Evolutionary conservation across 495 filamentous ascomycete genomes (phyloP), one percentile per base, ranked within the genome.

Genomic region (Penicillium mononematosum): DNA sequence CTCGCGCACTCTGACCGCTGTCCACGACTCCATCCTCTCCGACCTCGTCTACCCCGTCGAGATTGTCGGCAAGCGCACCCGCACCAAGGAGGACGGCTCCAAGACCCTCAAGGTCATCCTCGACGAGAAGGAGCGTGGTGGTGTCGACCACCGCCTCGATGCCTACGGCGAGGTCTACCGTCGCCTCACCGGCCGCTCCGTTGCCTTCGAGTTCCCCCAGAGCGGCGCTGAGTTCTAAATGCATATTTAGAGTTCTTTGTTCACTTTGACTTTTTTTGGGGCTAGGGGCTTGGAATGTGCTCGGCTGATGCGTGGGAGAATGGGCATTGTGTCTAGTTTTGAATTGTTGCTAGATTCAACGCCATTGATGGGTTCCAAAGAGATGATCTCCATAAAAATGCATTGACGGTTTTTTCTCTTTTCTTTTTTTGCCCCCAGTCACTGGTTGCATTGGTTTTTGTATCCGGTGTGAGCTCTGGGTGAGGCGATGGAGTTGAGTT

Each of bases 11-110:
- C 87, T 98, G 69, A 97, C 94, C 41, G 89, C 94, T 57, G 94
- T 98, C 65, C 94, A 98, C 85, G 94, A 98, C 70, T 84, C 92
- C 66, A 95, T 98, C 81, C 89, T 98, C 64, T 75, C 76, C 66
- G 94, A 98, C 77, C 88, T 98, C 65, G 95, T 98, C 79, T 98
- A 89, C 87, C 94, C 94, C 71, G 95, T 97, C 66, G 94, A 98
- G 89, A 98, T 98, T 68, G 94, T 98, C 68, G 94, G 94, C 78
- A 98, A 98, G 91, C 89, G 94, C 69, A 78, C 88, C 72, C 85
- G 93, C 75, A 97, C 93, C 78, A 88, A 94, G 81, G 92, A 96
- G 83, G 94, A 98, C 78, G 90, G 90, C 76, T 87, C 82, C 85
- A 98, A 98, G 88, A 81, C 93, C 71, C 84, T 96, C 73, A 98